Base-by-base conservation (phyloP, 805 yeast species). In the Suhomyces xylopsoci region DNA sequence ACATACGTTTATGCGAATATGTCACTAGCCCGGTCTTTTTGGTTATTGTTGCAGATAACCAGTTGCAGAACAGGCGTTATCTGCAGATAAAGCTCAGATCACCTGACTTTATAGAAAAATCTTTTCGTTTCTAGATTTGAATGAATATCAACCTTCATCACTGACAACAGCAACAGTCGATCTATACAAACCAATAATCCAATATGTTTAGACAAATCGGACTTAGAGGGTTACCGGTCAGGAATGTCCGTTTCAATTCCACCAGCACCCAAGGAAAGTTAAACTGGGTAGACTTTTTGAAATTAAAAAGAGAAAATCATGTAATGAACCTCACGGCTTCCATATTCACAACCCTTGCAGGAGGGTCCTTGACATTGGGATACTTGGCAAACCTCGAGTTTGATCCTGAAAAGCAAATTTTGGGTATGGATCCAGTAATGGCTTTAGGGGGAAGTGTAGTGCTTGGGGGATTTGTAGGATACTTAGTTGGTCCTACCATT, bases 361-460 rank as follows among this genome's bases (percentile, higher is more conserved):
- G 96, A 1, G 81, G 89, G 20, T 74, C 78, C 12, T 63, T 79
- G 5, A 85, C 97, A 1, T 88, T 92, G 83, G 82, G 81, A 0
- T 85, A 84, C 65, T 76, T 92, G 49, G 85, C 97, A 26, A 87
- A 88, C 60, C 75, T 88, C 59, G 94, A 90, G 65, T 83, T 94
- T 55, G 97, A 93, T 67, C 88, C 93, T 36, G 90, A 96, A 44
- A 89, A 90, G 66, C 81, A 84, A 55, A 80, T 93, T 48, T 81
- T 88, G 70, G 99, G 98, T 2, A 78, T 93, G 55, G 98, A 94
- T 65, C 90, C 96, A n/a, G 76, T 89, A 60, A 82, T 88, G 68
- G 89, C 90, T 40, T 79, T 87, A 64, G 84, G 88, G 38, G 90
- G 87, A 43, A 91, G 86, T 1, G 81, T 91, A 44, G 69, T 87